Base-by-base conservation (phyloP, 305 asterid species). In the Fraxinus greggii region DNA sequence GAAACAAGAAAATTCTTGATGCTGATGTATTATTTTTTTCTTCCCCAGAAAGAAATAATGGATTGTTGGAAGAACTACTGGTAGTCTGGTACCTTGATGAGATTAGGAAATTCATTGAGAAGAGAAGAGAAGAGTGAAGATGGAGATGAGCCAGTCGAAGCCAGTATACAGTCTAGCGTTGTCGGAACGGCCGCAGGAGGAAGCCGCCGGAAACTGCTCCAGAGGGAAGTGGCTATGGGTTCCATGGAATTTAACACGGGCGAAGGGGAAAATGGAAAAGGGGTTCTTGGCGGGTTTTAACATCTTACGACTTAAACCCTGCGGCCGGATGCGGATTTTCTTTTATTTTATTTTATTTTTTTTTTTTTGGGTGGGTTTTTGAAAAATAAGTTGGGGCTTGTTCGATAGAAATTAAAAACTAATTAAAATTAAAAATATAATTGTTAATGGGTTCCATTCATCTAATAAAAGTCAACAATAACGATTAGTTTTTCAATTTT, bases 141-240 rank as follows among this genome's bases (percentile, higher is more conserved):
- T 13, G 98, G 93, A 86, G 95, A 86, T n/a, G 84, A 85, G 82
- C 78, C 67, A 10, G 92, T 89, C 72, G 99, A 90, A 84, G 90
- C 85, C 82, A 95, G 85, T 17, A 95, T 81, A 81, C 98, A 95
- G 84, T 95, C 99, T 56, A 95, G 84, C 89, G 92, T 89, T 45
- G 89, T 90, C 84, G 97, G 97, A 65, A 93, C 73, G 23, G 97
- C 95, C 5, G 84, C 86, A 87, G 96, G 91, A 17, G 99, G 97
- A 0, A 94, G 90, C 35, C 84, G 88, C 88, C 92, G 90, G 90
- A 92, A 95, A 82, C 99, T 91, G 83, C 83, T 85, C 86, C 84
- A 74, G 7, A 95, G 90, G 42, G 99, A 88, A 80, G 85, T 86
- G 24, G 83, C 87, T 31, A 90, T 75, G n/a, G 89, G 79, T 24